phyloP scores from a whole-genome alignment of 495 filamentous ascomycete species.

The Cercophora scortea region DNA sequence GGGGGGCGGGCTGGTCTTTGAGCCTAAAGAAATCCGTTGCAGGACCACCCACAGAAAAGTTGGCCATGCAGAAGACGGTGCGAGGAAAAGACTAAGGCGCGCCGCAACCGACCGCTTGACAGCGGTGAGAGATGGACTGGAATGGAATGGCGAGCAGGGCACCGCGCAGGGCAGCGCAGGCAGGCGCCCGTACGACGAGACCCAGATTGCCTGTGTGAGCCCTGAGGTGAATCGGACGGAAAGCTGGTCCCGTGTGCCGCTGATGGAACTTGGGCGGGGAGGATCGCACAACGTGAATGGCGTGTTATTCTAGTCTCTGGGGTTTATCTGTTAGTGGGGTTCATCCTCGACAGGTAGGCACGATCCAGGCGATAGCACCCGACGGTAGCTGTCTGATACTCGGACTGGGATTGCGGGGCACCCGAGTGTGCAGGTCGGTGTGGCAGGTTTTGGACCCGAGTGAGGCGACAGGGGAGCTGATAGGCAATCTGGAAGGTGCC shows the following conservation, averaged over 20 bases:
- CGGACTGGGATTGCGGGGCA: conserved; percentile 16
- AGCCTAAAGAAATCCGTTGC: neutral
- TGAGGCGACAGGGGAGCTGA: no score
- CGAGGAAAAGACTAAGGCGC: neutral
- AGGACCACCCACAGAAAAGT: neutral
- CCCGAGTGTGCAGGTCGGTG: neutral
- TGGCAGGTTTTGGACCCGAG: no score
- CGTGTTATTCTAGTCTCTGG: conserved; percentile 12
- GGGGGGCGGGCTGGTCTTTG: neutral
- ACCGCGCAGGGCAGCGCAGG: neutral
- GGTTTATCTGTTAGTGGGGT: conserved; percentile 32
- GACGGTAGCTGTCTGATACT: no score
- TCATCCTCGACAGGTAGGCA: conserved; percentile 1
- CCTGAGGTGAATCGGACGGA: conserved; percentile 7
- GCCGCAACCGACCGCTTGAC: conserved; percentile 1
- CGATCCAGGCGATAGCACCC: neutral
- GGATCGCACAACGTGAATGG: conserved; percentile 9
- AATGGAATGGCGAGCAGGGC: neutral
- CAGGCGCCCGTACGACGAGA: neutral
- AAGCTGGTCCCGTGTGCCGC: conserved; percentile 15
- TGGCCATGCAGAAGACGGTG: neutral
- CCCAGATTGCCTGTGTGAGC: neutral
- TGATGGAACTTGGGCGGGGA: conserved; percentile 3
- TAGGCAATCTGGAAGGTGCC: no score
- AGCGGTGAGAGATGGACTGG: conserved; percentile 1